Percentiles rank a stretch among this genome's conserved stretches.
Conservation (phyloP, 345 rosid genomes). For the Eucalyptus caleyi region DNA sequence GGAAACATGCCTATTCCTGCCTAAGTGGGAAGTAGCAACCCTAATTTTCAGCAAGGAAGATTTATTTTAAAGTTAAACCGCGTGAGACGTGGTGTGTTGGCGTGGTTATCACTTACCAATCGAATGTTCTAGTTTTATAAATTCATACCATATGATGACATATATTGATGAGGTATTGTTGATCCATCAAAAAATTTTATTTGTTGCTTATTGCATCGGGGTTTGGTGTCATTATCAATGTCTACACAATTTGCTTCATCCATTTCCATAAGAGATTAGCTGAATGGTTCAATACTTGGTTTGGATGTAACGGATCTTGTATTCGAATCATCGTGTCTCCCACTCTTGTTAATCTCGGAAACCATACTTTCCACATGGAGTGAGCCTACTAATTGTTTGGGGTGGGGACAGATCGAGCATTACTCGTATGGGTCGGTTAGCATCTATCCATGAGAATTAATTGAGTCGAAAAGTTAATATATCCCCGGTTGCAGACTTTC, state of each 20-base stretch:
- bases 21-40: background rate
- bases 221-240: background rate
- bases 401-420: background rate
- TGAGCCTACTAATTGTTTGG: background rate
- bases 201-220: background rate
- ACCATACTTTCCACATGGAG: background rate
- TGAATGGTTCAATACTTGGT: background rate
- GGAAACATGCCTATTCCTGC: background rate
- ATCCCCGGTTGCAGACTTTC: background rate
- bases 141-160: background rate
- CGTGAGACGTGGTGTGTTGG: background rate
- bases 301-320: background rate
- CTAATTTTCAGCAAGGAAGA: background rate
- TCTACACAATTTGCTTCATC: background rate
- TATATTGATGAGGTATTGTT: background rate
- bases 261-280: background rate
- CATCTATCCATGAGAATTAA: background rate
- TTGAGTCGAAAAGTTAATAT: background rate
- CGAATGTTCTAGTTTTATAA: background rate
- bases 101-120: background rate
- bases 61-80: background rate
- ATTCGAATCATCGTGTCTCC: no score
- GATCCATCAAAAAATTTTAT: background rate
- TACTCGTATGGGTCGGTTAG: background rate
- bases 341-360: background rate